Evolutionary conservation across 2,329 filamentous ascomycete genomes (phyloP).

Genomic region (Cladorrhinum sp.): DNA sequence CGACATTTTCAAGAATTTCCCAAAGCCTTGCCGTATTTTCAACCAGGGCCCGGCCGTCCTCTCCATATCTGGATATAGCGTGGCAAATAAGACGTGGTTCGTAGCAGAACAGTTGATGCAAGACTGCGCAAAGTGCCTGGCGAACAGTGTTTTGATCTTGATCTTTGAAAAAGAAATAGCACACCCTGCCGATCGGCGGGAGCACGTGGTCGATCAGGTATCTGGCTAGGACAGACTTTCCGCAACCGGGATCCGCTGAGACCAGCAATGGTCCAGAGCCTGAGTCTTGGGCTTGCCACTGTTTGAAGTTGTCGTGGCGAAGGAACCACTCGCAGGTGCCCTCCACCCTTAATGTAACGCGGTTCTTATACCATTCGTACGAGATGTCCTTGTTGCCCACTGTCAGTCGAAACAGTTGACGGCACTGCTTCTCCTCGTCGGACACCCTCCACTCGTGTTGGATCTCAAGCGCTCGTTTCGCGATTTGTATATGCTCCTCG

Average conservation of each 20-base stretch:
- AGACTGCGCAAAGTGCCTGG: conserved; percentile 27
- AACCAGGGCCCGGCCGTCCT: too few relatives aligned
- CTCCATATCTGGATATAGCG: conserved; percentile 1
- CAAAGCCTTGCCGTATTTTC: conserved; percentile 17
- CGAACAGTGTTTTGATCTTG: conserved; percentile 21
- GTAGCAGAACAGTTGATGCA: conserved; percentile 31
- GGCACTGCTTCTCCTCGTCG: too few relatives aligned
- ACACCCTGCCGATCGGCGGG: conserved; percentile 26
- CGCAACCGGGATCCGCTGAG: conserved; percentile 34
- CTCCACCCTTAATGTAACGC: conserved; percentile 28
- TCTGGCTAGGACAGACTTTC: conserved; percentile 34
- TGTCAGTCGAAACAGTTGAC: too few relatives aligned
- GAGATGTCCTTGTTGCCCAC: background rate
- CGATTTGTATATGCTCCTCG: too few relatives aligned
- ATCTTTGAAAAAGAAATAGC: conserved; percentile 38
- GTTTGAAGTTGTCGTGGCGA: conserved; percentile 26
- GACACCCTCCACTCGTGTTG: too few relatives aligned
- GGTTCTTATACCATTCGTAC: conserved; percentile 30
- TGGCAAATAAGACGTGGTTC: background rate
- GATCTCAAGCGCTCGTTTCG: too few relatives aligned
- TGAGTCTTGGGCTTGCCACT: conserved; percentile 28
- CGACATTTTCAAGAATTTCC: conserved; percentile 19
- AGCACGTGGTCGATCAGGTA: conserved; percentile 32
- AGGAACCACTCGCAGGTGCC: conserved; percentile 38
- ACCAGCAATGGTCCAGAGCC: conserved; percentile 32